phyloP scores from a whole-genome alignment of 805 yeast species.

The Starmerella riodocensis region DNA sequence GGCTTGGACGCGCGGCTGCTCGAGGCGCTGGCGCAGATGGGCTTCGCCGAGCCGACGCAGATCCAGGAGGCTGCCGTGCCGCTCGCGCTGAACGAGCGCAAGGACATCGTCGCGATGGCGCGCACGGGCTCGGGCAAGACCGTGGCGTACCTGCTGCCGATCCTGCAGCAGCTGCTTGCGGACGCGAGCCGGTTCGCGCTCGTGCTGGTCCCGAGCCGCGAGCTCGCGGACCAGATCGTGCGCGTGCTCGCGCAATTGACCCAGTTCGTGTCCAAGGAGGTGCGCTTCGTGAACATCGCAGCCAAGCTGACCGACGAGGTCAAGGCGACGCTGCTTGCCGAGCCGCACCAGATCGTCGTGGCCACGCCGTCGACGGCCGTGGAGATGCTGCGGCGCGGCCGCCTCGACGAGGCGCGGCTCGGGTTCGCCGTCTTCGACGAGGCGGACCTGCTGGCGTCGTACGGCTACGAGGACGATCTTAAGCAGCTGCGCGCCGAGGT shows the following conservation, averaged over 20 bases:
- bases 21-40: constrained; percentile 71
- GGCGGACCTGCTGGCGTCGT: constrained; percentile 79
- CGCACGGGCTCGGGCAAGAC: constrained; percentile 96
- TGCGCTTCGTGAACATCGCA: constrained; percentile 53
- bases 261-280: constrained; percentile 53
- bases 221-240: constrained; percentile 73
- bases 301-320: constrained; percentile 55
- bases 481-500: constrained; percentile 47
- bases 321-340: constrained; percentile 51
- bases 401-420: constrained; percentile 43
- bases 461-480: constrained; percentile 83
- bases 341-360: constrained; percentile 66
- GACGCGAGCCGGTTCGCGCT: constrained; percentile 37
- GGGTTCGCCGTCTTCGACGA: constrained; percentile 80
- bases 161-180: constrained; percentile 56
- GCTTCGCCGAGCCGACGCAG: constrained; percentile 75
- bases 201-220: constrained; percentile 84
- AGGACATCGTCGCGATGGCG: constrained; percentile 88
- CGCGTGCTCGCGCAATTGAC: constrained; percentile 56
- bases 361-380: constrained; percentile 78
- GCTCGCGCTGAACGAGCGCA: constrained; percentile 73
- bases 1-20: constrained; percentile 68
- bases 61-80: constrained; percentile 89
- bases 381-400: constrained; percentile 32
- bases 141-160: constrained; percentile 78